Conservation (phyloP, 169 alveolate species). For the Plasmodium gallinaceum region DNA sequence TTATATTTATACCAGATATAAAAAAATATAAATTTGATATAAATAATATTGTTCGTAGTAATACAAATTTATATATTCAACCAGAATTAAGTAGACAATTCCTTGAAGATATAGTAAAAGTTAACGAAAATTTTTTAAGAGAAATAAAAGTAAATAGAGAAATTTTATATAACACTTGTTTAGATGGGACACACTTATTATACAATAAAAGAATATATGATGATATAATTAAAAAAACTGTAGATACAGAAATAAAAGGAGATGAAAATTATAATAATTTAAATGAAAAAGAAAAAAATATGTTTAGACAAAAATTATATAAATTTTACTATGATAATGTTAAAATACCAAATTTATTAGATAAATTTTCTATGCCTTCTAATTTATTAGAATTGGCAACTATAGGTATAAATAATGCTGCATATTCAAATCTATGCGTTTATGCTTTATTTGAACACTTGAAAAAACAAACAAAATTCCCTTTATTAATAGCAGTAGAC, state of each 20-base stretch:
- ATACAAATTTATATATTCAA: constrained; percentile 86
- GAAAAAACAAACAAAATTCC: constrained; percentile 84
- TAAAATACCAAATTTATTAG: constrained; percentile 75
- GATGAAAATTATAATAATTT: constrained; percentile 77
- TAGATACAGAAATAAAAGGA: constrained; percentile 80
- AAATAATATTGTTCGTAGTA: constrained; percentile 84
- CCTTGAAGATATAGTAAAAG: constrained; percentile 79
- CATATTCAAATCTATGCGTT: constrained; percentile 84
- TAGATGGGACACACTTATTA: constrained; percentile 84
- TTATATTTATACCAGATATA: constrained; percentile 81
- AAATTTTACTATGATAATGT: constrained; percentile 29
- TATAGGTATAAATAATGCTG: constrained; percentile 82
- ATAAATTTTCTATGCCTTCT: constrained; percentile 79
- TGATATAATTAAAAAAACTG: constrained; percentile 80
- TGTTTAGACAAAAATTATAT: constrained; percentile 57
- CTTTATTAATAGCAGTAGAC: constrained; percentile 81
- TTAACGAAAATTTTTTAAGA: constrained; percentile 76
- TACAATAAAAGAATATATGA: constrained; percentile 83
- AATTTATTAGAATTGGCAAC: constrained; percentile 81
- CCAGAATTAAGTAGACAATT: constrained; percentile 85
- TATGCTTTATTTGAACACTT: constrained; percentile 85
- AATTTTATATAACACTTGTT: constrained; percentile 77
- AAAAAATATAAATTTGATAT: constrained; percentile 84
- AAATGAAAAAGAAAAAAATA: constrained; percentile 62
- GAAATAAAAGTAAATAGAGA: constrained; percentile 60